Percentiles rank a stretch among this genome's conserved stretches.
These are phyloP conservation scores for Paxillus ammoniavirescens DNA, from an alignment of 768 basidiomycete genomes.

Conservation along the genomic window DNA sequence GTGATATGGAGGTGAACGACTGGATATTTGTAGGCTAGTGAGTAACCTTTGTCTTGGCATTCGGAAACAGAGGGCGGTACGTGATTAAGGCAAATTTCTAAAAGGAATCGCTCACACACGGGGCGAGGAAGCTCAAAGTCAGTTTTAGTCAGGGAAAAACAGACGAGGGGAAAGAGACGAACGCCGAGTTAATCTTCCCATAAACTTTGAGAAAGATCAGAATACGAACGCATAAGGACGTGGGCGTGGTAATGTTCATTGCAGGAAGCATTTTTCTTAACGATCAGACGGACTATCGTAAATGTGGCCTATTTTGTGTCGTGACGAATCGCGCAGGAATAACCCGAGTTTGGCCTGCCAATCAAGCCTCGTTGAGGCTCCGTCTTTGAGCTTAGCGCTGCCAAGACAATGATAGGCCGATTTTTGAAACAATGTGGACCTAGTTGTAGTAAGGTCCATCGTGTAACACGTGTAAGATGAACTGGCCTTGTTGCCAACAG, in stretches of 20 bases:
- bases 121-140: slow-evolving; percentile 5
- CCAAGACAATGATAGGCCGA: slow-evolving; percentile 5
- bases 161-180: slow-evolving; percentile 8
- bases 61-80: neutral
- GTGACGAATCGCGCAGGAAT: neutral
- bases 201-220: slow-evolving; percentile 16
- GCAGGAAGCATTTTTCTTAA: neutral
- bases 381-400: slow-evolving; percentile 1
- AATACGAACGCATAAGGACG: slow-evolving; percentile 20
- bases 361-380: neutral
- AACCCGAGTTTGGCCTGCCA: no score
- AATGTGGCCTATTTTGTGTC: slow-evolving; percentile 7
- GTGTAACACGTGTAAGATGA: no score
- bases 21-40: slow-evolving; percentile 27
- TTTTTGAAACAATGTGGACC: neutral
- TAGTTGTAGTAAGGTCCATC: neutral
- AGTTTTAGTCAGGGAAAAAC: slow-evolving; percentile 9
- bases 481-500: no score
- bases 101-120: slow-evolving; percentile 10
- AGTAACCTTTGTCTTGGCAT: slow-evolving; percentile 23
- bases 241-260: slow-evolving; percentile 16
- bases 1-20: slow-evolving; percentile 3
- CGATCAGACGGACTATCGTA: slow-evolving; percentile 6
- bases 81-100: slow-evolving; percentile 6
- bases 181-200: slow-evolving; percentile 14